Evolutionary conservation across 176 grass and related monocot species (phyloP).

Genomic region (Pontederia crassipes): DNA sequence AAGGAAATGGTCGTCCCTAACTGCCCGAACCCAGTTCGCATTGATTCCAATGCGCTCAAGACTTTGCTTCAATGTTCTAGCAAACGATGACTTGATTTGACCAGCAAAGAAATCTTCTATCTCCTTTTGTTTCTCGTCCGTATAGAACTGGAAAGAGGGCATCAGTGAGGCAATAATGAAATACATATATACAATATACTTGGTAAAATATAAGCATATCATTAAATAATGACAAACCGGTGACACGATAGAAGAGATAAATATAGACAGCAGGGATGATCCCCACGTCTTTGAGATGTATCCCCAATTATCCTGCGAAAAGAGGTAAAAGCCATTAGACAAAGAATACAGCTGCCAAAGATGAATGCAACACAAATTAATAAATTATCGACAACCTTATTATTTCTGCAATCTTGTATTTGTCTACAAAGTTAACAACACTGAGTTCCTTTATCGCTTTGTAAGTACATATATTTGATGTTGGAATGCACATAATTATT

Average conservation of each 20-base stretch:
- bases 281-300: constrained; percentile 46
- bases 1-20: constrained; percentile 40
- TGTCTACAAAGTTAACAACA: too few species aligned
- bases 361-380: background rate
- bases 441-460: too few species aligned
- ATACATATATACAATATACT: background rate
- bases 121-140: constrained; percentile 49
- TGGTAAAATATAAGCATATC: background rate
- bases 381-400: background rate
- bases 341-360: background rate
- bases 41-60: constrained; percentile 50
- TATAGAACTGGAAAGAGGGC: constrained; percentile 35
- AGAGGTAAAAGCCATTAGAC: background rate
- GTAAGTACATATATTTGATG: too few species aligned
- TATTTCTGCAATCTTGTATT: too few species aligned
- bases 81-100: constrained; percentile 35
- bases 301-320: constrained; percentile 57
- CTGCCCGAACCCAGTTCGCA: constrained; percentile 47
- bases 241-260: constrained; percentile 30
- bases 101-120: constrained; percentile 50
- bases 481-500: too few species aligned
- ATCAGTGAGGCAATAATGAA: constrained; percentile 1
- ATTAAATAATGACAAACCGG: constrained; percentile 18
- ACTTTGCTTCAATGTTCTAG: constrained; percentile 61
- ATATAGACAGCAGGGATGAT: constrained; percentile 15